Evolutionary conservation across 805 yeast genomes (phyloP).

Genomic region (Lachancea quebecensis): DNA sequence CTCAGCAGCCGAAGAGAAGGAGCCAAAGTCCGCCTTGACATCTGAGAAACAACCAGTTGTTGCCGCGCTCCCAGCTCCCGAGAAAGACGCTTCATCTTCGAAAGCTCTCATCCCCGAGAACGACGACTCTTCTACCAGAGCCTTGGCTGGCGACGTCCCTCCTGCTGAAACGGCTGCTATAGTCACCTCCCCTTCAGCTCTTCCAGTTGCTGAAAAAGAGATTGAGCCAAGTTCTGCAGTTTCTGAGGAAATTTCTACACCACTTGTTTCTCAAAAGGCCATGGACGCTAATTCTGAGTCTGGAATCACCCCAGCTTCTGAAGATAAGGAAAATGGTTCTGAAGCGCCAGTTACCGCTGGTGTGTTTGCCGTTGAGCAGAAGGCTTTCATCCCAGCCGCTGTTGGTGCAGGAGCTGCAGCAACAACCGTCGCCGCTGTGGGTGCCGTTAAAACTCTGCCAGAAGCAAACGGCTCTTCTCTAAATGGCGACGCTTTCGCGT

Average conservation of each 20-base stretch:
- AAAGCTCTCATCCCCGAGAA: too few relatives aligned
- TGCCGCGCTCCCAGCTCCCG: background rate
- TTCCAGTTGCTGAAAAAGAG: conserved; percentile 1
- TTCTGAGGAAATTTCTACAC: background rate
- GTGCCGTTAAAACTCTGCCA: conserved; percentile 2
- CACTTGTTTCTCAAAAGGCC: background rate
- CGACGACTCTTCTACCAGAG: too few relatives aligned
- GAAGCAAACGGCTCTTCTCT: background rate
- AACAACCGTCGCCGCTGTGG: conserved; percentile 9
- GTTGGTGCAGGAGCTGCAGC: conserved; percentile 11
- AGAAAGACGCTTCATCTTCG: too few relatives aligned
- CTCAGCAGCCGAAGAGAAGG: too few relatives aligned
- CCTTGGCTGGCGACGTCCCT: too few relatives aligned
- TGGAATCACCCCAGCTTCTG: conserved; percentile 17
- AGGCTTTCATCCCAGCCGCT: conserved; percentile 4
- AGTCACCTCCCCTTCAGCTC: background rate
- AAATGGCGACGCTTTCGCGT: background rate
- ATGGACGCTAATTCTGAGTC: background rate
- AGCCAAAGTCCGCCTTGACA: too few relatives aligned
- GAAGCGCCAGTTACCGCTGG: too few relatives aligned
- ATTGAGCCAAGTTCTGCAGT: background rate
- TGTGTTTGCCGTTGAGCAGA: too few relatives aligned
- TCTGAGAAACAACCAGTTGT: background rate
- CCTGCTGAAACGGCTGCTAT: too few relatives aligned
- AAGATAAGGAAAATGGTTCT: too few relatives aligned